phyloP scores from a whole-genome alignment of 2,329 filamentous ascomycete species.

The Scedosporium boydii region DNA sequence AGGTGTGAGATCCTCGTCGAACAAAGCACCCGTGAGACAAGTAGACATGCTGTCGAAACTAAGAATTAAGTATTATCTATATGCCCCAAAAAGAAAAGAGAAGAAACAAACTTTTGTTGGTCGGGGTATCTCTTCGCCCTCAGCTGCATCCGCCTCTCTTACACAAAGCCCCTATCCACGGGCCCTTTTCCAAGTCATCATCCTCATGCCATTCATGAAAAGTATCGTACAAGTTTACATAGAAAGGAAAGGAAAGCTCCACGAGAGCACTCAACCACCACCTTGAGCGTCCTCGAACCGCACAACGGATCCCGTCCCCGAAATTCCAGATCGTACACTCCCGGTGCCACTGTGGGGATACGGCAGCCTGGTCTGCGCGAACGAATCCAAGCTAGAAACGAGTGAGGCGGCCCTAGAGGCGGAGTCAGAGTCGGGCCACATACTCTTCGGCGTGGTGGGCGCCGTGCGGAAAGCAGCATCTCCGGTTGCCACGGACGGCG shows the following conservation, averaged over 20 bases:
- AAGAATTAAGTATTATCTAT: background rate
- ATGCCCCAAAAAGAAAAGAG: background rate
- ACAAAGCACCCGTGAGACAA: background rate
- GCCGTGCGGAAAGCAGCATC: constrained; percentile 35
- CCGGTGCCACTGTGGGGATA: constrained; percentile 27
- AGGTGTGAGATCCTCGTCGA: too few species aligned
- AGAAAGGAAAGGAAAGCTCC: background rate
- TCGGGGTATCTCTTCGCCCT: background rate
- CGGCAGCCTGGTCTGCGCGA: constrained; percentile 31
- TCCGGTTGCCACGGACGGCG: constrained; percentile 33
- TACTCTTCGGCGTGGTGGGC: constrained; percentile 42
- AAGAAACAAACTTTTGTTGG: background rate
- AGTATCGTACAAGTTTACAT: too few species aligned
- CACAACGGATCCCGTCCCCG: constrained; percentile 35
- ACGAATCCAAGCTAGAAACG: constrained; percentile 27
- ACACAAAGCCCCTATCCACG: background rate
- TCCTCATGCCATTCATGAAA: background rate
- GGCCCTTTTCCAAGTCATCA: background rate
- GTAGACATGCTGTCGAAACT: background rate
- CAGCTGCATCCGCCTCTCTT: background rate
- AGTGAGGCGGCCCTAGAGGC: constrained; percentile 12
- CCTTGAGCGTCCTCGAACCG: constrained; percentile 29
- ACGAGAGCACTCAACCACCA: constrained; percentile 19
- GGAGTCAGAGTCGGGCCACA: constrained; percentile 18
- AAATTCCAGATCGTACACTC: constrained; percentile 28